Evolutionary conservation across 176 grass and related monocot species (phyloP).

Genomic region (Dendrocalamus sinicus): DNA sequence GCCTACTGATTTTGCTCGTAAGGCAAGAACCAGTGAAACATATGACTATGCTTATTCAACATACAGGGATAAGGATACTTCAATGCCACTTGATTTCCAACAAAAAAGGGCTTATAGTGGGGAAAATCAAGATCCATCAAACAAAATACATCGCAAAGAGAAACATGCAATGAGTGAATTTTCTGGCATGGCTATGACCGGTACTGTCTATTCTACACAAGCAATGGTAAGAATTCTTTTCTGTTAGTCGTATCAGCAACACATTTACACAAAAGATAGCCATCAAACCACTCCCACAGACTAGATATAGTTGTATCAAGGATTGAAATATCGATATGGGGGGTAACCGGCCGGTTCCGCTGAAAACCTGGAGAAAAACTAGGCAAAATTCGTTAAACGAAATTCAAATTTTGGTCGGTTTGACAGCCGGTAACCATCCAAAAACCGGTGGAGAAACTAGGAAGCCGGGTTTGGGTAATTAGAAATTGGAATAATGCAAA

Average conservation of each 20-base stretch:
- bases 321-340: too few relatives aligned
- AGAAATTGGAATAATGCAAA: too few relatives aligned
- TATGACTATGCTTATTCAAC: conserved; percentile 61
- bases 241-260: not conserved
- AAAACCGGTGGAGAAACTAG: too few relatives aligned
- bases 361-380: too few relatives aligned
- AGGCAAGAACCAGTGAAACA: conserved; percentile 52
- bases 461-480: too few relatives aligned
- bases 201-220: conserved; percentile 62
- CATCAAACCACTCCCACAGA: conserved; percentile 3
- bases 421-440: too few relatives aligned
- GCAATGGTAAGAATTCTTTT: conserved; percentile 50
- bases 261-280: conserved; percentile 4
- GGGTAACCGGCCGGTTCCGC: too few relatives aligned
- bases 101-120: conserved; percentile 59
- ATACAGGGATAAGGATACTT: conserved; percentile 64
- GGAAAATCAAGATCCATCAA: conserved; percentile 55
- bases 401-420: too few relatives aligned
- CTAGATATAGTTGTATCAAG: not conserved
- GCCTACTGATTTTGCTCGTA: conserved; percentile 51
- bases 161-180: conserved; percentile 59
- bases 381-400: too few relatives aligned
- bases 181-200: conserved; percentile 56
- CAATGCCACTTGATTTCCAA: conserved; percentile 71
- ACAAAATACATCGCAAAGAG: conserved; percentile 58